Percentiles rank a stretch among this genome's conserved stretches.
These are phyloP conservation scores for Leishmania guyanensis DNA, from an alignment of 208 protist species.

Conservation along the genomic window DNA sequence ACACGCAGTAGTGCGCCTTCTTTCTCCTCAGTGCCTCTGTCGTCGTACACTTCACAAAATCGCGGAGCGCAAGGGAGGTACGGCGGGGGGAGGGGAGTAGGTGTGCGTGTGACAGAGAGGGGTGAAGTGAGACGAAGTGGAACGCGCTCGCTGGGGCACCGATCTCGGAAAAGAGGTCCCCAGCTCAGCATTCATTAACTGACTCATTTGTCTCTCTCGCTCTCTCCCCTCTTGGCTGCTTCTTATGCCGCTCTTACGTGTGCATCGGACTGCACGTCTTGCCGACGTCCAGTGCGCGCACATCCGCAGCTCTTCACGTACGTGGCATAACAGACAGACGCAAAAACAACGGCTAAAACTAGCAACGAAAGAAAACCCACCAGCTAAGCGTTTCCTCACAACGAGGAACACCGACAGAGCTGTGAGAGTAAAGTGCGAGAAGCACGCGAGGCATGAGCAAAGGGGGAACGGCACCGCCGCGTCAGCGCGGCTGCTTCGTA, in stretches of 20 bases:
- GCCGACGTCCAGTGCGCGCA: not conserved
- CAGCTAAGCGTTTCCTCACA: not conserved
- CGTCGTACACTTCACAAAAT: not conserved
- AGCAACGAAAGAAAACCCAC: not conserved
- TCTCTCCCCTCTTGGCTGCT: not conserved
- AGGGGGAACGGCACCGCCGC: not conserved
- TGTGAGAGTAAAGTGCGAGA: not conserved
- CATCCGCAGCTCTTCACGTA: not conserved
- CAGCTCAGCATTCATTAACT: not conserved
- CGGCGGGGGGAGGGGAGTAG: not conserved
- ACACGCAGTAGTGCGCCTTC: slow-evolving; percentile 17
- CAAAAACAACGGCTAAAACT: not conserved
- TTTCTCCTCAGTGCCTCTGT: not conserved
- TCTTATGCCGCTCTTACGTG: not conserved
- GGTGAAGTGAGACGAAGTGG: not conserved
- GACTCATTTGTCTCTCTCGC: not conserved
- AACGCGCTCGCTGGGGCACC: not conserved
- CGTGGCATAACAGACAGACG: not conserved
- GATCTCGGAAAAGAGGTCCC: not conserved
- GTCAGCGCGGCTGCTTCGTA: not conserved
- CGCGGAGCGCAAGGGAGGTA: not conserved
- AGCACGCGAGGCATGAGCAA: not conserved
- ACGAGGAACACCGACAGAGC: not conserved
- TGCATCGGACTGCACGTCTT: not conserved
- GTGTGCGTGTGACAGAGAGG: not conserved